phyloP scores from a whole-genome alignment of 768 basidiomycete genomes.

The Tulasnella sp. region DNA sequence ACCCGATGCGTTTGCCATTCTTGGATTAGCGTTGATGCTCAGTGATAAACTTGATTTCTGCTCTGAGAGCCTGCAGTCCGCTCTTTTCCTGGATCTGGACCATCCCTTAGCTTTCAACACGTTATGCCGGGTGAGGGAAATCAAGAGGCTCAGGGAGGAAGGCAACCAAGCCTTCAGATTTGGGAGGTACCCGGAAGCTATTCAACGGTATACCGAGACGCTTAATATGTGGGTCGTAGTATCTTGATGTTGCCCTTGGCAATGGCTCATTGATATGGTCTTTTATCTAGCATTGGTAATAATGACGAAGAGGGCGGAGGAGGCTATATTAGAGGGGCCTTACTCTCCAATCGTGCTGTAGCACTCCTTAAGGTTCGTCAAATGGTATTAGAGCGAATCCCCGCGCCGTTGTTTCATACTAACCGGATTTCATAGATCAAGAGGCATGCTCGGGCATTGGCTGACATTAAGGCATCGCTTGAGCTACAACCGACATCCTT shows the following conservation, averaged over 20 bases:
- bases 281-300: slow-evolving; percentile 53
- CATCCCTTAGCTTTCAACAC: slow-evolving; percentile 57
- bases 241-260: no score
- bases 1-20: slow-evolving; percentile 62
- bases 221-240: slow-evolving; percentile 26
- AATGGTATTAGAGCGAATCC: neutral
- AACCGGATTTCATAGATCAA: slow-evolving; percentile 41
- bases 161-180: slow-evolving; percentile 68
- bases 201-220: slow-evolving; percentile 57
- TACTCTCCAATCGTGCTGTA: slow-evolving; percentile 77
- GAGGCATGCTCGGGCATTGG: slow-evolving; percentile 54
- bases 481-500: slow-evolving; percentile 52
- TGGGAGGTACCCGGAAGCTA: slow-evolving; percentile 47
- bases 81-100: slow-evolving; percentile 69
- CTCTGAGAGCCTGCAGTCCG: slow-evolving; percentile 56
- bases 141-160: slow-evolving; percentile 79
- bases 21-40: slow-evolving; percentile 71
- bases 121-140: slow-evolving; percentile 68
- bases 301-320: slow-evolving; percentile 63
- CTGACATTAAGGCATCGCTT: slow-evolving; percentile 61
- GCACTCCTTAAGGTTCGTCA: slow-evolving; percentile 56
- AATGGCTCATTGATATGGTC: slow-evolving; percentile 36
- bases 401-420: no score
- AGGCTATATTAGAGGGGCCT: slow-evolving; percentile 66
- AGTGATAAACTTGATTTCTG: slow-evolving; percentile 59